These are phyloP conservation scores for Daldinia caldariorum DNA, from an alignment of 495 filamentous ascomycete species.

Conservation along the genomic window DNA sequence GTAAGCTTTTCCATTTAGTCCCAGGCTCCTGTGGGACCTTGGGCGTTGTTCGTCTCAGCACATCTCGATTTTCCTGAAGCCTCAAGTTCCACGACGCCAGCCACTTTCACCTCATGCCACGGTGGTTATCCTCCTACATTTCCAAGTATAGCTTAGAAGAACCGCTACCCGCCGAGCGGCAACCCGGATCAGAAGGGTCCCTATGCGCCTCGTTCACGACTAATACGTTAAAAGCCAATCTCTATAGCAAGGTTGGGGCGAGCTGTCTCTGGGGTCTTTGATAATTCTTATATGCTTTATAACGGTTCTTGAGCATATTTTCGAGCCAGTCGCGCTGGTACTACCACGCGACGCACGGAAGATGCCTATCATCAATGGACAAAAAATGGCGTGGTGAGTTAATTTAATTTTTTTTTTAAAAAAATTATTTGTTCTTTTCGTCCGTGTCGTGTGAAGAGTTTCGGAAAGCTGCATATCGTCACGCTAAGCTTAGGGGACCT, in stretches of 20 bases:
- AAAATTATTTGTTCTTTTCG: slow-evolving; percentile 15
- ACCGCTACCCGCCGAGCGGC: slow-evolving; percentile 15
- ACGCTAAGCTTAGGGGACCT: slow-evolving; percentile 21
- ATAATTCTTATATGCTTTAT: slow-evolving; percentile 19
- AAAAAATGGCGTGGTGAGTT: slow-evolving; percentile 69
- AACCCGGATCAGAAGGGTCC: slow-evolving; percentile 7
- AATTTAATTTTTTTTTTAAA: slow-evolving; percentile 21
- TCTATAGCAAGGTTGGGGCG: slow-evolving; percentile 17
- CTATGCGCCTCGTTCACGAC: slow-evolving; percentile 4
- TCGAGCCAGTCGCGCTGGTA: slow-evolving; percentile 24
- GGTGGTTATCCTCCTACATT: slow-evolving; percentile 10
- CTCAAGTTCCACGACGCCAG: slow-evolving; percentile 29
- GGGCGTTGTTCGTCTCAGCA: slow-evolving; percentile 6
- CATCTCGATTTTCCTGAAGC: slow-evolving; percentile 12
- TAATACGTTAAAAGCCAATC: slow-evolving; percentile 8
- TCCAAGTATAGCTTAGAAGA: slow-evolving; percentile 6
- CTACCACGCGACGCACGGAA: slow-evolving; percentile 32
- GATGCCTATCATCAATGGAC: slow-evolving; percentile 66
- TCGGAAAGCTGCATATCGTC: slow-evolving; percentile 37
- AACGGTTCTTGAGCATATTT: slow-evolving; percentile 5
- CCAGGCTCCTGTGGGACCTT: slow-evolving; percentile 22
- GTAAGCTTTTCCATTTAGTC: slow-evolving; percentile 9
- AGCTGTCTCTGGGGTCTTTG: background rate
- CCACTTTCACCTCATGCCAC: slow-evolving; percentile 22
- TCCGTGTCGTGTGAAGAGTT: slow-evolving; percentile 13